Evolutionary conservation across 2,329 filamentous ascomycete species (phyloP).

Genomic region (Akanthomyces dipterigenus): DNA sequence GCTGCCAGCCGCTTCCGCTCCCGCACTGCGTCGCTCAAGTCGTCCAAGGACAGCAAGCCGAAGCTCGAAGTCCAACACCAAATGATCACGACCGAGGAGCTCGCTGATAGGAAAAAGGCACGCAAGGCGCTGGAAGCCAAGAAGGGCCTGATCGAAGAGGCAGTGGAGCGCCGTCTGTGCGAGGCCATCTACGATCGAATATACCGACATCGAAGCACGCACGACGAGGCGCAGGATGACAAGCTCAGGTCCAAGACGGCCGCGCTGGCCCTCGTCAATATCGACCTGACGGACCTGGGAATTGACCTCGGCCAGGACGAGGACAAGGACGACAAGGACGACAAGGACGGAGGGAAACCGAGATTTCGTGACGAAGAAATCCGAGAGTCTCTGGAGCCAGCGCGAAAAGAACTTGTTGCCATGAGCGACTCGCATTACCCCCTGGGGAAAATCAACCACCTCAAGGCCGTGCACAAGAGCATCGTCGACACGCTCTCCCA

Average conservation of each 20-base stretch:
- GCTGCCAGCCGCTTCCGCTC: conserved; percentile 50
- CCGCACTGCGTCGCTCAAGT: conserved; percentile 47
- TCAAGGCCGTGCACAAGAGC: conserved; percentile 84
- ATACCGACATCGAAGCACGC: conserved; percentile 83
- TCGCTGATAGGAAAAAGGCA: conserved; percentile 71
- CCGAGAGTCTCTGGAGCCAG: conserved; percentile 62
- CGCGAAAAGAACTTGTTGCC: conserved; percentile 59
- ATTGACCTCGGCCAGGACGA: conserved; percentile 58
- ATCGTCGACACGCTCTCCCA: conserved; percentile 80
- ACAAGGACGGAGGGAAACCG: conserved; percentile 31
- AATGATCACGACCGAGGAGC: conserved; percentile 85
- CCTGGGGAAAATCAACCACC: conserved; percentile 79
- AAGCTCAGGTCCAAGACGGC: conserved; percentile 92
- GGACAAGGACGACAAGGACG: conserved; percentile 48
- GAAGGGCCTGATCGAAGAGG: conserved; percentile 73
- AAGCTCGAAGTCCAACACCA: conserved; percentile 56
- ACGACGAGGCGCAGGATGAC: conserved; percentile 92
- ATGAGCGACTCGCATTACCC: conserved; percentile 89
- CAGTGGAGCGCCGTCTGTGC: conserved; percentile 78
- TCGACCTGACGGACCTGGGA: conserved; percentile 77
- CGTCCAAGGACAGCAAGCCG: conserved; percentile 39
- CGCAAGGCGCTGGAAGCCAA: conserved; percentile 74
- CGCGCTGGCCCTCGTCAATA: conserved; percentile 82
- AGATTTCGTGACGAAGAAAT: conserved; percentile 53
- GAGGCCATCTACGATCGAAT: conserved; percentile 82